Conservation (phyloP, 768 basidiomycete species). For the Coprinellus aureogranulatus region DNA sequence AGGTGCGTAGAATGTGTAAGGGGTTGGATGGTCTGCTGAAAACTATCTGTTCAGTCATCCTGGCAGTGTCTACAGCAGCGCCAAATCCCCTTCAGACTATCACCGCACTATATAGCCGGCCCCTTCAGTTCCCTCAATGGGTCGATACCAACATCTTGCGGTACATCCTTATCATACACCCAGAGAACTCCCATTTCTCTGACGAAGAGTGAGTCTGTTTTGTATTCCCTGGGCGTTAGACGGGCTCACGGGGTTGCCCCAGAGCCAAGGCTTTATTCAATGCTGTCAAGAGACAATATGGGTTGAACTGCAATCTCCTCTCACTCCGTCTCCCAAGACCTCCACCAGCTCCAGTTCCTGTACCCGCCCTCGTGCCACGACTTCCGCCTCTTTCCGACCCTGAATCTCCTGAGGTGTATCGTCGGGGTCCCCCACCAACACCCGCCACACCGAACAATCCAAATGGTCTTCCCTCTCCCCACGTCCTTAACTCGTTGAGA, state of each 20-base stretch:
- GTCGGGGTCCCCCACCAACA: slow-evolving; percentile 15
- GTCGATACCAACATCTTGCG: slow-evolving; percentile 70
- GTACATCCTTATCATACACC: slow-evolving; percentile 78
- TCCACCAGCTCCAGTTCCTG: slow-evolving; percentile 63
- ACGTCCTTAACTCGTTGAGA: slow-evolving; percentile 41
- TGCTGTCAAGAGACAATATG: slow-evolving; percentile 85
- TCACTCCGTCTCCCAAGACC: slow-evolving; percentile 58
- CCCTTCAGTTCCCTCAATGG: slow-evolving; percentile 73
- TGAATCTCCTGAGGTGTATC: slow-evolving; percentile 26
- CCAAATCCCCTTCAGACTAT: slow-evolving; percentile 81
- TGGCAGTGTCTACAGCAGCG: slow-evolving; percentile 79
- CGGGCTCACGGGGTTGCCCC: slow-evolving; percentile 7
- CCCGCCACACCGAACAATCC: slow-evolving; percentile 18
- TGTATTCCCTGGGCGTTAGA: neutral
- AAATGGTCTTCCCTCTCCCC: slow-evolving; percentile 22
- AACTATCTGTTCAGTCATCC: slow-evolving; percentile 53
- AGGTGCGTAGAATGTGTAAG: slow-evolving; percentile 45
- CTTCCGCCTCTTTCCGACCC: slow-evolving; percentile 52
- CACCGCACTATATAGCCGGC: slow-evolving; percentile 67
- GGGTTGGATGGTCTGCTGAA: neutral
- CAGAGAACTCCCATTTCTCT: slow-evolving; percentile 63
- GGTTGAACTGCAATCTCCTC: slow-evolving; percentile 73
- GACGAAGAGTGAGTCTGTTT: slow-evolving; percentile 68
- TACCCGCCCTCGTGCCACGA: slow-evolving; percentile 64
- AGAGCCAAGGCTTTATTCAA: slow-evolving; percentile 81